phyloP scores from a whole-genome alignment of 2,329 filamentous ascomycete species.

The Colletotrichum cordylinicola region DNA sequence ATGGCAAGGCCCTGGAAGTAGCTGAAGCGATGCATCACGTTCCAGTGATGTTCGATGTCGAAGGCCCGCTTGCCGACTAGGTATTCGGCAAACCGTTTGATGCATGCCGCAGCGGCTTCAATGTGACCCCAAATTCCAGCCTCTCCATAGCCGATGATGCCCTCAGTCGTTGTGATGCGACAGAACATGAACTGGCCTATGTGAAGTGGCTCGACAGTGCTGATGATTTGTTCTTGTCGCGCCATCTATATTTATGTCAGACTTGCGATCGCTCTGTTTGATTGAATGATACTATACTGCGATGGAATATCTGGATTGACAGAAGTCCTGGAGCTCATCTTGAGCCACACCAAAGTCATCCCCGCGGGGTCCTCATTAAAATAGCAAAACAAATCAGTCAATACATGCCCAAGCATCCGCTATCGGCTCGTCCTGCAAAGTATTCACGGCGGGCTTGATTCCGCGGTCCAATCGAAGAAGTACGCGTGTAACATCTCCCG shows the following conservation, averaged over 20 bases:
- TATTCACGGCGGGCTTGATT: neutral
- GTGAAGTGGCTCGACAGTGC: neutral
- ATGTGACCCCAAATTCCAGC: neutral
- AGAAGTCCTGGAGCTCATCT: neutral
- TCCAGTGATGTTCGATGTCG: conserved; percentile 21
- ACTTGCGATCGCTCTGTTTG: neutral
- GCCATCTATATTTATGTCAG: neutral
- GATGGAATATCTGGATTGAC: neutral
- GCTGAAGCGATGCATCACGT: conserved; percentile 23
- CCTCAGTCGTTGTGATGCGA: neutral
- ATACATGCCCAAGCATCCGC: neutral
- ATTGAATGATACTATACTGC: neutral
- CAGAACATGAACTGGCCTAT: neutral
- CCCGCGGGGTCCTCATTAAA: neutral
- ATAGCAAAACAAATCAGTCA: neutral
- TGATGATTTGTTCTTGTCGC: neutral
- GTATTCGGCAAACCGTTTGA: neutral
- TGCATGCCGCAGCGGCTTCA: neutral
- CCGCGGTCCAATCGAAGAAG: neutral
- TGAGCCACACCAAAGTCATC: neutral
- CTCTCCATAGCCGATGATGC: neutral
- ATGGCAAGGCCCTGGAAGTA: conserved; percentile 20
- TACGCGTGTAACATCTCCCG: neutral
- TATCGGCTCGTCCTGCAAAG: neutral
- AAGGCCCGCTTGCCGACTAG: neutral